Conservation (phyloP, 352 stramenopile species). For the Elongisporangium undulatum region DNA sequence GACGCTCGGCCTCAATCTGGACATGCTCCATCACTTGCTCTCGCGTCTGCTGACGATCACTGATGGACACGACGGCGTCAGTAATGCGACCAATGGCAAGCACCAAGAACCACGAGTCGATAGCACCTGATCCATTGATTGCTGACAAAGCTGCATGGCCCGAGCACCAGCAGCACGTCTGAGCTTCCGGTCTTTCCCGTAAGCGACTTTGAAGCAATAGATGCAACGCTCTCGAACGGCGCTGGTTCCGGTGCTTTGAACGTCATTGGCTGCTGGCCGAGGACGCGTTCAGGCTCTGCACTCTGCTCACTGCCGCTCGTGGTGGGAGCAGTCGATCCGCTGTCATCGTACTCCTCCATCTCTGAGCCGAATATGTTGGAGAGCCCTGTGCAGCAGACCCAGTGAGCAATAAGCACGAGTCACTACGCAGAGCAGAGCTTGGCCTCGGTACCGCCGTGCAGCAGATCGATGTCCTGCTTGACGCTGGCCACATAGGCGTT, state of each 20-base stretch:
- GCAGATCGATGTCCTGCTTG: constrained; percentile 31
- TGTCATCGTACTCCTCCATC: constrained; percentile 25
- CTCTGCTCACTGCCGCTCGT: background rate
- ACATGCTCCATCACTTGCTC: background rate
- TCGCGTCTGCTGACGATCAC: background rate
- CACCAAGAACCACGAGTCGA: background rate
- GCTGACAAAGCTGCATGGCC: constrained; percentile 15
- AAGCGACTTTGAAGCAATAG: constrained; percentile 1
- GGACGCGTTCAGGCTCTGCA: background rate
- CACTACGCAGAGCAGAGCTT: background rate
- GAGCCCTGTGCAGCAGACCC: constrained; percentile 27
- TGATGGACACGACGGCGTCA: background rate
- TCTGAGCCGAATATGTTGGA: constrained; percentile 41
- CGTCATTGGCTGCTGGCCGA: background rate
- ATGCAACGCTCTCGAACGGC: constrained; percentile 1
- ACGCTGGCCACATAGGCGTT: constrained; percentile 14
- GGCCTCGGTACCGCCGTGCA: constrained; percentile 29
- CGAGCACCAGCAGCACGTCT: constrained; percentile 16
- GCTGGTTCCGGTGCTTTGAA: background rate
- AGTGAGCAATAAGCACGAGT: background rate
- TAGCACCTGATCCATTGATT: constrained; percentile 11
- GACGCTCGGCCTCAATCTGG: background rate
- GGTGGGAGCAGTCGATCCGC: background rate
- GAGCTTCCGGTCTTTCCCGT: constrained; percentile 9
- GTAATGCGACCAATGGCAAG: background rate